Evolutionary conservation across 495 filamentous ascomycete genomes (phyloP), one percentile per base, ranked within the genome.

Genomic region (Talaromyces trachyspermus): DNA sequence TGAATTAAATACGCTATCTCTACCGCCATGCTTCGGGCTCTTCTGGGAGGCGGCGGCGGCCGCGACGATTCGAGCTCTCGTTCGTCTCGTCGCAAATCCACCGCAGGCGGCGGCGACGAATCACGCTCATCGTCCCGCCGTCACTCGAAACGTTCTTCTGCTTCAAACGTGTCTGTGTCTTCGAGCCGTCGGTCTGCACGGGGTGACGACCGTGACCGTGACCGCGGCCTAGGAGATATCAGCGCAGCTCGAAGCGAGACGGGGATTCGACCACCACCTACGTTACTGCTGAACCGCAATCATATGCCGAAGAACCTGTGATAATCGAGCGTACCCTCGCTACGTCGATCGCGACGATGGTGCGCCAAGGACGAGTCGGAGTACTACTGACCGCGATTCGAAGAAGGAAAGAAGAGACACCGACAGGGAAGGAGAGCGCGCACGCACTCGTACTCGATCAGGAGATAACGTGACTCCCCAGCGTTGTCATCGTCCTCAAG

Each of bases 191-290:
- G 69, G 53, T 66, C 75, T 32, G 62, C 74, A 64, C 68, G 74
- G 62, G 71, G 65, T 71, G 74, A 76, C 63, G 73, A 76, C 67
- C 73, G 74, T 67, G 73, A 76, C 67, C 73, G 74, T 67, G 48
- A 73, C 49, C 68, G 73, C 35, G 66, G 61, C 49, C 49, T 70
- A 51, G 69, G 66, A 38, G 68, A 70, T 54, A 51, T 68, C 53
- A 56, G 59, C 18, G 46, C 54, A 32, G 64, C 69, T 47, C 61
- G 55, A 49, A 75, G 71, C 39, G 54, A 60, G 19, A 65, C 73
- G 15, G 63, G 62, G 65, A 72, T 22, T 76, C 74, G 0, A 61
- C 74, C 32, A 77, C 75, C 33, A 70, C 68, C 49, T 78, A 75
- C 59, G 67, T 76, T 46, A 78, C 76, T 30, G 75, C 76, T 23